Evolutionary conservation across 306 rosid genomes (phyloP), one percentile per base, ranked within the genome.

Genomic region (Fragaria vesca): DNA sequence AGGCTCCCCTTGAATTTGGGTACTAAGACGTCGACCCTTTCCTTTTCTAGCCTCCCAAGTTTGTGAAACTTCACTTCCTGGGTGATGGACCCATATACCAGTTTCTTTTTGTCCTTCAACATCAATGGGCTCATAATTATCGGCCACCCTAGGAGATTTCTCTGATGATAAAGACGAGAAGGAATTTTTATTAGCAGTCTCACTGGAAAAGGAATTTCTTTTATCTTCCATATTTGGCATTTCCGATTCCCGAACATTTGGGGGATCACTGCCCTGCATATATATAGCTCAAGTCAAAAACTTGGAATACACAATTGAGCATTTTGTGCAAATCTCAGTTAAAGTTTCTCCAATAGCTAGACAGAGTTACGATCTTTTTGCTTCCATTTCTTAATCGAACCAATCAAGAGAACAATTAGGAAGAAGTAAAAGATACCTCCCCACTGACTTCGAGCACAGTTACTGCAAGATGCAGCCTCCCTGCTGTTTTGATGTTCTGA

Each of bases 21-120:
- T 93, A 87, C 90, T 97, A 38, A 71, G 77, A 74, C 86, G 90
- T 30, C 96, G 86, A 71, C 45, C 81, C 86, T 78, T 91, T 77
- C 99, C 98, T 89, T 96, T 96, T 71, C 97, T 88, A 48, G 94
- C 88, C 87, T 88, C 90, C 96, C 96, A 96, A 55, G 76, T 88
- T 78, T 86, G 93, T 55, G 80, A 72, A 83, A 87, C 82, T 76
- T 96, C 93, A 65, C 87, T 96, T 79, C 99, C 99, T 10, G 99
- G 99, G 16, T 86, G 96, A 75, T 93, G 99, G 71, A 93, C 91
- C 99, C 99, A 96, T 77, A 96, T 72, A 43, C 97, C 99, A 0
- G 97, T 89, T 69, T 91, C 89, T 58, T 82, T 89, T 82, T 93
- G 96, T 77, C 99, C 99, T 61, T 93, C 84, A 6, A 96, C 48